Conservation (phyloP, 345 rosid genomes). For the Tarenaya hassleriana region DNA sequence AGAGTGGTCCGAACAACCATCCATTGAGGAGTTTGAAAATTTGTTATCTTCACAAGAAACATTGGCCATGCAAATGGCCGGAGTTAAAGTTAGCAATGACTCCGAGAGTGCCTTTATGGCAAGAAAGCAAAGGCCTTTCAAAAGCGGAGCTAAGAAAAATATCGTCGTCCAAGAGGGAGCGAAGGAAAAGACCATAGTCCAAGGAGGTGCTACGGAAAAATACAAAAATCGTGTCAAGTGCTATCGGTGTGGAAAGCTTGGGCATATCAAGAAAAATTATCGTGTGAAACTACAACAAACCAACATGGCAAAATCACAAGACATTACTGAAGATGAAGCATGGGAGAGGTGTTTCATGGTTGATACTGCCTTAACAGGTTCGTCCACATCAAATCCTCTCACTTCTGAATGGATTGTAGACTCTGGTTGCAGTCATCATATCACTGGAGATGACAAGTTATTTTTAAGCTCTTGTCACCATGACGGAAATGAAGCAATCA, state of each 20-base stretch:
- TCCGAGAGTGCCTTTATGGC: background rate
- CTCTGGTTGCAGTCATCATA: conserved; percentile 22
- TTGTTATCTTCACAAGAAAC: background rate
- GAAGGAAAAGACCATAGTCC: background rate
- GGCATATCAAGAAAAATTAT: background rate
- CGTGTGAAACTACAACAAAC: background rate
- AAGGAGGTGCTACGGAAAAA: background rate
- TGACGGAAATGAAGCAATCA: conserved; percentile 11
- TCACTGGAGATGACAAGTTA: background rate
- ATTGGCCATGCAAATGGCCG: background rate
- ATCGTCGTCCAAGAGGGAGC: background rate
- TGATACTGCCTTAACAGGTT: background rate
- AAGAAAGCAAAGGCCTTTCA: background rate
- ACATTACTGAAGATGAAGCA: background rate
- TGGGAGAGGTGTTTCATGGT: background rate
- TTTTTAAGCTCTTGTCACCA: background rate
- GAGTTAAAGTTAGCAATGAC: background rate
- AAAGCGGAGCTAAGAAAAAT: background rate
- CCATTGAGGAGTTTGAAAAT: background rate
- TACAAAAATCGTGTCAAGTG: background rate
- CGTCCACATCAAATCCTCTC: background rate
- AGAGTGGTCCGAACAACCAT: background rate
- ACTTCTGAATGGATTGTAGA: conserved; percentile 12
- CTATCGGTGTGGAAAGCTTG: background rate
- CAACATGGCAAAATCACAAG: conserved; percentile 5